These are phyloP conservation scores for Trypanosoma melophagium DNA, from an alignment of 208 protist species.

Conservation along the genomic window DNA sequence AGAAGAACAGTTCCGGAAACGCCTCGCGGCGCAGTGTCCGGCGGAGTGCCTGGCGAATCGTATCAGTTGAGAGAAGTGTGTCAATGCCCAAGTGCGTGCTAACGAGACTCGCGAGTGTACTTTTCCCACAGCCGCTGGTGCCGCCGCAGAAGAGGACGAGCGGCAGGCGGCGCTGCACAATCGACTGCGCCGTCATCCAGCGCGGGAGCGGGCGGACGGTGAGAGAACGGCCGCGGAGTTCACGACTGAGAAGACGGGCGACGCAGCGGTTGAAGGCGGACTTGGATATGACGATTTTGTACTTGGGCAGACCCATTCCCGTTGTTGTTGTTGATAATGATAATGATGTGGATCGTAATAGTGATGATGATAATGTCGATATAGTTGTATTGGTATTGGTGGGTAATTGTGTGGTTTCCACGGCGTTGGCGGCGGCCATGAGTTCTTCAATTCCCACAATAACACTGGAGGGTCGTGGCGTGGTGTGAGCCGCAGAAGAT, in stretches of 20 bases:
- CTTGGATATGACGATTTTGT: conserved; percentile 13
- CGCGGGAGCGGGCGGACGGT: conserved; percentile 40
- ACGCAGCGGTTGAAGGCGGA: conserved; percentile 24
- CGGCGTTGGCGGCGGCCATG: neutral
- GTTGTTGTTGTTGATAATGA: neutral
- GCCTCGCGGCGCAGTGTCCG: conserved; percentile 28
- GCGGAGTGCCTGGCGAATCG: conserved; percentile 85
- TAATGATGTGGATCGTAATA: neutral
- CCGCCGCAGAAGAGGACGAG: conserved; percentile 90
- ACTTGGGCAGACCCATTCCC: neutral
- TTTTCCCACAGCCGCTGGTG: conserved; percentile 92
- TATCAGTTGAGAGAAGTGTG: conserved; percentile 91
- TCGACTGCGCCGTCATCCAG: conserved; percentile 34
- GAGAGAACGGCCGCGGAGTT: conserved; percentile 50
- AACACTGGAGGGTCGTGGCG: too few species aligned
- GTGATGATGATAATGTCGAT: too few species aligned
- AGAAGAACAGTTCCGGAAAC: conserved; percentile 55
- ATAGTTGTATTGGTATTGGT: too few species aligned
- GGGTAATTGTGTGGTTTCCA: too few species aligned
- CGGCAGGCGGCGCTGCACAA: conserved; percentile 54
- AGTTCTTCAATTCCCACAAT: conserved; percentile 7
- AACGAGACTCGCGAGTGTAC: conserved; percentile 80
- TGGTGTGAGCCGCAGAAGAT: too few species aligned
- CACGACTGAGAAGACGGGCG: conserved; percentile 20
- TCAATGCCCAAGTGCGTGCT: conserved; percentile 77